Evolutionary conservation across 2,329 filamentous ascomycete genomes (phyloP).

Genomic region (Pseudonectria buxi): DNA sequence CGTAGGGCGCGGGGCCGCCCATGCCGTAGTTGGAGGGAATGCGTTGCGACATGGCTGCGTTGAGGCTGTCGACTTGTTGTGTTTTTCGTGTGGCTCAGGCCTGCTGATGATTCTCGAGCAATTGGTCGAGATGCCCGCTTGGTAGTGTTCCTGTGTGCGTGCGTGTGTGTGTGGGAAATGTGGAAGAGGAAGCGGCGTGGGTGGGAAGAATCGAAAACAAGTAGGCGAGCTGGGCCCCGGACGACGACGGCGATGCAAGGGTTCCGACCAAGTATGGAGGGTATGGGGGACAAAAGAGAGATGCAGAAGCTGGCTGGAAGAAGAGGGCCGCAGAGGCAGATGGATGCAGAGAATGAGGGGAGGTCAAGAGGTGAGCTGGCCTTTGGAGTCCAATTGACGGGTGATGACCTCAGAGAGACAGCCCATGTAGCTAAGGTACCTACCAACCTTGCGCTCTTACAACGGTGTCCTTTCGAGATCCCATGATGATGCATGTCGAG

Average conservation of each 20-base stretch:
- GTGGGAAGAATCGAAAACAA: background rate
- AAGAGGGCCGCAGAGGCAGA: background rate
- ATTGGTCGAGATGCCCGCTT: no score
- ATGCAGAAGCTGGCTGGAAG: background rate
- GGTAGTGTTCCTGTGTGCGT: no score
- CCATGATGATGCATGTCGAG: constrained; percentile 25
- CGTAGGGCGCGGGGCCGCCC: constrained; percentile 63
- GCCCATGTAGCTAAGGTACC: constrained; percentile 13
- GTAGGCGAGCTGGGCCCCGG: background rate
- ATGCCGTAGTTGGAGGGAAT: constrained; percentile 78
- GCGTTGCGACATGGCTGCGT: constrained; percentile 37
- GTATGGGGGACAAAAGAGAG: constrained; percentile 6
- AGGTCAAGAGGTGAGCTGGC: constrained; percentile 15
- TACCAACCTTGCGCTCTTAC: constrained; percentile 8
- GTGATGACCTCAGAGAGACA: constrained; percentile 25
- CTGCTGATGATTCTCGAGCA: constrained; percentile 20
- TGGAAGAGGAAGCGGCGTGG: constrained; percentile 1
- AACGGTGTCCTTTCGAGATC: constrained; percentile 35
- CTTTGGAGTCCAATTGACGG: constrained; percentile 21
- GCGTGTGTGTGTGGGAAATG: constrained; percentile 2
- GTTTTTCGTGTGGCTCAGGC: constrained; percentile 14
- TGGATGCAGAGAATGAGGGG: background rate
- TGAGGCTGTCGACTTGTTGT: constrained; percentile 4
- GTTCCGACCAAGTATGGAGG: constrained; percentile 4
- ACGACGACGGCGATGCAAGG: constrained; percentile 1